Evolutionary conservation across 169 alveolate species (phyloP).

Genomic region (Ichthyophthirius multifiliis): DNA sequence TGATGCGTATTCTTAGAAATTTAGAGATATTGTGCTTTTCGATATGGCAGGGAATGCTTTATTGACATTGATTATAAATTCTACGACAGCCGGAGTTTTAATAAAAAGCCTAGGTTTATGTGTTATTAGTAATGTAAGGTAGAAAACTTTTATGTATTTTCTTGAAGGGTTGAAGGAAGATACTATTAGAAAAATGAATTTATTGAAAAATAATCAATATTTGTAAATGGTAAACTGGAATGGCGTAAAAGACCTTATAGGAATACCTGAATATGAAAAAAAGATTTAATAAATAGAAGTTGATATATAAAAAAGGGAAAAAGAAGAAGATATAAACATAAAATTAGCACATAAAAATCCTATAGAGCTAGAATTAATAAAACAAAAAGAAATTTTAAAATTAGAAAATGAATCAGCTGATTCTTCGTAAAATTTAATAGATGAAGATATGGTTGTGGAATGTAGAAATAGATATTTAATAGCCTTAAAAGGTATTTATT

Average conservation of each 20-base stretch:
- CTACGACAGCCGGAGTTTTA: slow-evolving; percentile 39
- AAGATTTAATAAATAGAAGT: not conserved
- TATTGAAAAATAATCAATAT: slow-evolving; percentile 19
- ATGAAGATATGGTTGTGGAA: slow-evolving; percentile 31
- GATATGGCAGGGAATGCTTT: slow-evolving; percentile 54
- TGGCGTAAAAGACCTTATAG: slow-evolving; percentile 22
- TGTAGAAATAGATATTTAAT: slow-evolving; percentile 44
- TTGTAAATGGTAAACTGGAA: slow-evolving; percentile 32
- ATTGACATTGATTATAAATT: slow-evolving; percentile 47
- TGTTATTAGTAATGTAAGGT: slow-evolving; percentile 33
- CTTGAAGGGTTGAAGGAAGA: slow-evolving; percentile 25
- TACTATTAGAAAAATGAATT: slow-evolving; percentile 19
- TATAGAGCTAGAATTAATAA: not conserved
- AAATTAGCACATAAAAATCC: slow-evolving; percentile 7
- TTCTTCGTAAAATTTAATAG: slow-evolving; percentile 1
- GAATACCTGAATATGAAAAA: slow-evolving; percentile 6
- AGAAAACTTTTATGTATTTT: slow-evolving; percentile 28
- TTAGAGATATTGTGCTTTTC: slow-evolving; percentile 43
- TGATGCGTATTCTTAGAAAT: not conserved
- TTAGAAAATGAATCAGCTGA: no score
- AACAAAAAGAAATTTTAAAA: no score
- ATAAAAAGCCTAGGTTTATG: slow-evolving; percentile 33
- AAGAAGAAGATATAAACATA: not conserved
- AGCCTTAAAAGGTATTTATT: slow-evolving; percentile 45
- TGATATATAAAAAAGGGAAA: slow-evolving; percentile 7